Conservation (phyloP, 2,329 filamentous ascomycete genomes). For the Massarina eburnea region DNA sequence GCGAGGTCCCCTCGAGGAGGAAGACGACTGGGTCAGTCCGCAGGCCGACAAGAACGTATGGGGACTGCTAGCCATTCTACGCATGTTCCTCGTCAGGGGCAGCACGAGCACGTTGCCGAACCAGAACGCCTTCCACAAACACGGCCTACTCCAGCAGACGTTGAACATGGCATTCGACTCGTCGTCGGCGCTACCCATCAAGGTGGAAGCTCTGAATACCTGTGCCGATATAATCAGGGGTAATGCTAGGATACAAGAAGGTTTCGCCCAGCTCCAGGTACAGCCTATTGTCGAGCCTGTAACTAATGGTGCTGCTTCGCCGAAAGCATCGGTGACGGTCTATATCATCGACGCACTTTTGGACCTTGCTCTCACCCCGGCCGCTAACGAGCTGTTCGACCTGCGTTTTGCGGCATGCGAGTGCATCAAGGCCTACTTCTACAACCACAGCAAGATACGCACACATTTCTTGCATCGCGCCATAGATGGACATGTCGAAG, state of each 20-base stretch:
- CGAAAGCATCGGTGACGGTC: conserved; percentile 62
- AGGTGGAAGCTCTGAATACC: conserved; percentile 80
- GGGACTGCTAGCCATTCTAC: conserved; percentile 81
- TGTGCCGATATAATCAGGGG: conserved; percentile 87
- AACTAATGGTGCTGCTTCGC: conserved; percentile 44
- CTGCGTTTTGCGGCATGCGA: conserved; percentile 82
- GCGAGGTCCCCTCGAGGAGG: conserved; percentile 56
- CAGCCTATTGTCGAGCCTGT: conserved; percentile 56
- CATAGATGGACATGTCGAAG: conserved; percentile 80
- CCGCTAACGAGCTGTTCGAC: conserved; percentile 70
- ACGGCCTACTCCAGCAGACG: conserved; percentile 76
- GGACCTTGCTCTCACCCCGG: conserved; percentile 73
- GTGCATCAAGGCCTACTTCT: conserved; percentile 91
- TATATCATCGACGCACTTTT: conserved; percentile 94
- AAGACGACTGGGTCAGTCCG: conserved; percentile 72
- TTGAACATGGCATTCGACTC: conserved; percentile 80
- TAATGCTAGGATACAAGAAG: conserved; percentile 79
- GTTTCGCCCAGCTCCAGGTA: conserved; percentile 85
- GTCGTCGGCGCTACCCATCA: conserved; percentile 72
- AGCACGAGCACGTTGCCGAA: conserved; percentile 79
- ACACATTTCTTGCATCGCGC: conserved; percentile 84
- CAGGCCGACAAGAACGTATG: conserved; percentile 89
- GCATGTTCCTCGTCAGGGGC: conserved; percentile 81
- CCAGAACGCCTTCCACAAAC: conserved; percentile 81
- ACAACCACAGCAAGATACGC: conserved; percentile 76